Evolutionary conservation across 2,329 filamentous ascomycete genomes (phyloP), one percentile per base, ranked within the genome.

Genomic region (Leptographium galeiforme): DNA sequence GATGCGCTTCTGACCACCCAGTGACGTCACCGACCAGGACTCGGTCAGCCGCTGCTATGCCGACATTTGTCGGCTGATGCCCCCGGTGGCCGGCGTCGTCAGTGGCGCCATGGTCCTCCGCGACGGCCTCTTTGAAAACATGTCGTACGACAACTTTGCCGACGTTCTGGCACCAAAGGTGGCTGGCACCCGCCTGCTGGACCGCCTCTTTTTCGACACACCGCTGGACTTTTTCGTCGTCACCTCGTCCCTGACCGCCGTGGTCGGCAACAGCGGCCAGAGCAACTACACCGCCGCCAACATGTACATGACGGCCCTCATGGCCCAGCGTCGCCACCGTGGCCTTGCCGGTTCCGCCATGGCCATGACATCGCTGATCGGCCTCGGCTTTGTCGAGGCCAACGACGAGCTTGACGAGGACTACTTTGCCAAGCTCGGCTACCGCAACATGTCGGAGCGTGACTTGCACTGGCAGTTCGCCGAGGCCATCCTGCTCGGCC

Each of bases 231-330:
- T 72, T 60, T 72, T 72, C 55, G 57, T 71, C 48, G 64, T 69
- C 58, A 59, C 71, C 1, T 70, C 68, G 1, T 72, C 70, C 0
- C 58, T 67, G 0, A 59, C 63, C 6, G 66, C 65, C 2, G 60
- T 70, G 12, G 59, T 67, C 32, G 70, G 70, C n/a, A 65, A 61
- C 39, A 54, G 57, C n/a, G 61, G 62, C 5, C 70, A 72, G 54
- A 59, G 62, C 39, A 71, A 71, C 56, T 72, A 72, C 56, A 61
- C 64, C 3, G 68, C 69, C 6, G 70, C 62, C n/a, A 67, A 66
- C 44, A 64, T 65, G 1, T 72, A 65, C 58, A 64, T 70, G 45
- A 56, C 60, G 25, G 57, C 59, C 6, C 25, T 46, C n/a, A 33
- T 40, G 14, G 18, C 13, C 14, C 30, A 34, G 6, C 32, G 45